phyloP scores from a whole-genome alignment of 331 rosid species.

The Dryas integrifolia region DNA sequence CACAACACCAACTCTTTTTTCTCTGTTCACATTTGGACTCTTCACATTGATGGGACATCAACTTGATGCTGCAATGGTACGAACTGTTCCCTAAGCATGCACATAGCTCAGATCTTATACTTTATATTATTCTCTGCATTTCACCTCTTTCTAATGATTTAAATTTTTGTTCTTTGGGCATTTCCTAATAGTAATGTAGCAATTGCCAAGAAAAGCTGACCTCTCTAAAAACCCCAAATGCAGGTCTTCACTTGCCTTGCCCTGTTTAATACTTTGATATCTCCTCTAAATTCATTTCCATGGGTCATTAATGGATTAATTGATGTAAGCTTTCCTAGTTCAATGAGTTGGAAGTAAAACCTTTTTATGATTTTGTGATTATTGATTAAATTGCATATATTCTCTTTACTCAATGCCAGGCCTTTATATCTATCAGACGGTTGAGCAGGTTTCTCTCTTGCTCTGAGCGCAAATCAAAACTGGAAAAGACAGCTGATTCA shows the following conservation, averaged over 20 bases:
- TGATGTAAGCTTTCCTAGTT: slow-evolving; percentile 62
- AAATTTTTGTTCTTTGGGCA: slow-evolving; percentile 1
- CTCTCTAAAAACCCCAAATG: slow-evolving; percentile 28
- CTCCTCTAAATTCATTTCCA: slow-evolving; percentile 94
- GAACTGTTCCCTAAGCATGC: slow-evolving; percentile 23
- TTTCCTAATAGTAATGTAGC: neutral
- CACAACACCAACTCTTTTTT: slow-evolving; percentile 88
- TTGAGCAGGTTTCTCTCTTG: slow-evolving; percentile 80
- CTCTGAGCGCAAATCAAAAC: slow-evolving; percentile 46
- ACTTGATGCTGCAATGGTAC: slow-evolving; percentile 96
- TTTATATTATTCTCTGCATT: neutral
- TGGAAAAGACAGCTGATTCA: slow-evolving; percentile 38
- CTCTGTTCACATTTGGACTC: slow-evolving; percentile 91
- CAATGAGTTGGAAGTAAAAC: slow-evolving; percentile 17
- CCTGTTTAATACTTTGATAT: slow-evolving; percentile 78
- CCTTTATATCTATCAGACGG: slow-evolving; percentile 67
- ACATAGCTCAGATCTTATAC: slow-evolving; percentile 10
- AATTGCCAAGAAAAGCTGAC: slow-evolving; percentile 31
- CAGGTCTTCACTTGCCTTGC: slow-evolving; percentile 99
- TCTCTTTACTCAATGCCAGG: slow-evolving; percentile 47
- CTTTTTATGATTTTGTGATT: neutral
- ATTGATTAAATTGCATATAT: slow-evolving; percentile 19
- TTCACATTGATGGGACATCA: slow-evolving; percentile 79
- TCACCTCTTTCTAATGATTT: slow-evolving; percentile 10
- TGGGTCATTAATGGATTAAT: slow-evolving; percentile 98